Evolutionary conservation across 192 early-diverging fungal genomes (phyloP).

Genomic region (Dissophora ornata): DNA sequence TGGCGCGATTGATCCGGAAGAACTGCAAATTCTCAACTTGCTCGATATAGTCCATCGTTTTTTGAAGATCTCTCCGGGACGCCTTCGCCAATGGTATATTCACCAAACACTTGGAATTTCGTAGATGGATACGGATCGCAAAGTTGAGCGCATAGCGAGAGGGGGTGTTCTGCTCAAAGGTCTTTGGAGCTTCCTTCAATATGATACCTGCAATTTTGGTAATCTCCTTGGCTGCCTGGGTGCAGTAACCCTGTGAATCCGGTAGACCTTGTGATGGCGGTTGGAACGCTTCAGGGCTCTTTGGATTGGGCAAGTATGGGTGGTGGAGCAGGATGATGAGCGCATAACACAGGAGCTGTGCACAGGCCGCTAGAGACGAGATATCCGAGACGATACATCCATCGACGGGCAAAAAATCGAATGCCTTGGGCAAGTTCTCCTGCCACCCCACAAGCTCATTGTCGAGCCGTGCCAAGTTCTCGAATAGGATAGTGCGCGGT

Average conservation of each 20-base stretch:
- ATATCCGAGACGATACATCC: conserved; percentile 43
- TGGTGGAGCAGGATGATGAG: conserved; percentile 49
- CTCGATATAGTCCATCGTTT: conserved; percentile 50
- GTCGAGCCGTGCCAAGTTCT: conserved; percentile 37
- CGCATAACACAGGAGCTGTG: conserved; percentile 47
- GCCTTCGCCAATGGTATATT: conserved; percentile 31
- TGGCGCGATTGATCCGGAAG: conserved; percentile 42
- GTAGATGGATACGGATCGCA: conserved; percentile 49
- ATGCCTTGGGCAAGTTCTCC: conserved; percentile 24
- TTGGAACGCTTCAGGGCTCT: conserved; percentile 42
- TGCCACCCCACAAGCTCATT: conserved; percentile 50
- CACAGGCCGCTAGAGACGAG: conserved; percentile 23
- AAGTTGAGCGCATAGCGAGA: conserved; percentile 49
- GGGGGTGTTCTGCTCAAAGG: conserved; percentile 47
- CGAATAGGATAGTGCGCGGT: conserved; percentile 18
- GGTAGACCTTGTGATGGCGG: conserved; percentile 20
- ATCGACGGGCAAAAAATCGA: conserved; percentile 33
- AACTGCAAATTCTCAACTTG: conserved; percentile 46
- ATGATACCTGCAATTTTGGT: conserved; percentile 46
- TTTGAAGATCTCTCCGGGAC: conserved; percentile 46
- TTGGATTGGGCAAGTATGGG: conserved; percentile 50
- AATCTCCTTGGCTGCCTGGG: conserved; percentile 51
- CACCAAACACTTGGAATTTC: conserved; percentile 40
- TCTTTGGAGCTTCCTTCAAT: conserved; percentile 32
- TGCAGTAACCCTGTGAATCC: conserved; percentile 50